These are phyloP conservation scores for Aspergillus carlsbadensis DNA, from an alignment of 495 filamentous ascomycete genomes.

Conservation along the genomic window DNA sequence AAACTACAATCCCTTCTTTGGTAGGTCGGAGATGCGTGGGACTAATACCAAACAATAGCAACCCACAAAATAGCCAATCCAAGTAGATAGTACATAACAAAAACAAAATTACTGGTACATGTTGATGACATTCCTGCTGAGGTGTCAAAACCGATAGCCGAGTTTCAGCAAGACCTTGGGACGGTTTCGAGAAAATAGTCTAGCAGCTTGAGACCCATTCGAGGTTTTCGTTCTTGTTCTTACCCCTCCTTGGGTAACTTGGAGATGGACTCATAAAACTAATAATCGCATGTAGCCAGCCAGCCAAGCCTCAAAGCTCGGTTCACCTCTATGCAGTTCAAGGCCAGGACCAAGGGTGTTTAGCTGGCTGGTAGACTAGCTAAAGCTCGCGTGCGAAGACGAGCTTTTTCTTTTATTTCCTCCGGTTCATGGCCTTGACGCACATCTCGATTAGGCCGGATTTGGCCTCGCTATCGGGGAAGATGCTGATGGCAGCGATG, in stretches of 20 bases:
- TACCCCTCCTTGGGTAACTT: too few relatives aligned
- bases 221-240: too few relatives aligned
- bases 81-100: background rate
- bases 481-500: slow-evolving; percentile 73
- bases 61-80: background rate
- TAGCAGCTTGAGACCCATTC: too few relatives aligned
- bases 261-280: too few relatives aligned
- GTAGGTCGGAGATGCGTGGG: background rate
- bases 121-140: too few relatives aligned
- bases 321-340: background rate
- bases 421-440: slow-evolving; percentile 81
- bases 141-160: too few relatives aligned
- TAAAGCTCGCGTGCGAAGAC: background rate
- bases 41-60: background rate
- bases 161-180: too few relatives aligned
- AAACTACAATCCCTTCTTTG: background rate
- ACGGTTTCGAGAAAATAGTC: too few relatives aligned
- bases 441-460: slow-evolving; percentile 89
- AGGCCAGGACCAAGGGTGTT: too few relatives aligned
- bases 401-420: slow-evolving; percentile 59
- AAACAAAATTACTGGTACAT: background rate
- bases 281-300: too few relatives aligned
- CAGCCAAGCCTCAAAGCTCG: too few relatives aligned
- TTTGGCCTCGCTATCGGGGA: slow-evolving; percentile 92
- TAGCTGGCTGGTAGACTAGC: background rate